Percentiles rank a stretch among this genome's conserved stretches.
These are phyloP conservation scores for Alternaria ethzedia DNA, from an alignment of 2,329 filamentous ascomycete species.

Conservation along the genomic window DNA sequence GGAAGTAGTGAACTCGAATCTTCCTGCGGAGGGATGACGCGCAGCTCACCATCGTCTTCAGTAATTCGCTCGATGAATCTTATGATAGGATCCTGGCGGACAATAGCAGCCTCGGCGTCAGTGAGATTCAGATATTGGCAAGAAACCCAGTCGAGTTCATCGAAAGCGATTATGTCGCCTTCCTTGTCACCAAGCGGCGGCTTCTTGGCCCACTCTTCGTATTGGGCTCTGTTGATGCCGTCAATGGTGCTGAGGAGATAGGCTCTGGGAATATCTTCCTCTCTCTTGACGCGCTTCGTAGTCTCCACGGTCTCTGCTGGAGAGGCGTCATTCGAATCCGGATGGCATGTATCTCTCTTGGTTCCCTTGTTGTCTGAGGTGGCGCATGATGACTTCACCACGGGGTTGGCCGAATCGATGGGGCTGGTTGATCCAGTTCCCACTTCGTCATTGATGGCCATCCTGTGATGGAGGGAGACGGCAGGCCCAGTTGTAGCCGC, in stretches of 20 bases:
- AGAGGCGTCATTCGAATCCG: background rate
- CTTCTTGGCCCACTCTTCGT: background rate
- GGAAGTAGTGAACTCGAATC: background rate
- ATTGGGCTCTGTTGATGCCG: background rate
- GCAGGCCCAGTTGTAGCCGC: background rate
- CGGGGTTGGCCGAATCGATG: background rate
- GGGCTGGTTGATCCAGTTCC: background rate
- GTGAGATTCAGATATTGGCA: background rate
- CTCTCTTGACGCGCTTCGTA: background rate
- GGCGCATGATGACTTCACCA: background rate
- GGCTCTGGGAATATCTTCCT: background rate
- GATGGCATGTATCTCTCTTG: background rate
- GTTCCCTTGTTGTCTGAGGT: background rate
- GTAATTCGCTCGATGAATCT: background rate
- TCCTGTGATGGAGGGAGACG: background rate
- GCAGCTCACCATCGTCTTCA: background rate
- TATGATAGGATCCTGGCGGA: background rate
- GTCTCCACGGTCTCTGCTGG: background rate
- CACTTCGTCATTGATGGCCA: background rate
- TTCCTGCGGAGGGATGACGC: background rate
- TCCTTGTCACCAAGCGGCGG: background rate
- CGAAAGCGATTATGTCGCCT: background rate
- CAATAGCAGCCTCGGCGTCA: background rate
- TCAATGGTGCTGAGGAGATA: background rate
- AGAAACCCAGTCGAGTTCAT: background rate